Evolutionary conservation across 164 flowering plant species (phyloP), one percentile per base, ranked within the genome.

Genomic region (Nelumbo lutea): DNA sequence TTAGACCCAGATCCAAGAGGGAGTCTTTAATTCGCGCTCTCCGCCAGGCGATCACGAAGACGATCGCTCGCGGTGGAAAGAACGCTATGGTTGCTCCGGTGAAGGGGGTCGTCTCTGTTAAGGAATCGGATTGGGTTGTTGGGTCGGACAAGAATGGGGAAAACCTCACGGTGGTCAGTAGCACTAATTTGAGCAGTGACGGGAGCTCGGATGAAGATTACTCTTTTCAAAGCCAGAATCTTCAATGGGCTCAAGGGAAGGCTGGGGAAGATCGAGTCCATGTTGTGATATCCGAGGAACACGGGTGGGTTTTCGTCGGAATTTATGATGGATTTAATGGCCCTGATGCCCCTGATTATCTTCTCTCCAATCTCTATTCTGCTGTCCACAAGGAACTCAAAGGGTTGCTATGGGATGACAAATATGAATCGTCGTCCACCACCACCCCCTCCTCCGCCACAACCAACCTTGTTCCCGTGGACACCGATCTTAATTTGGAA

Each of bases 161-260:
- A 64, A 70, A 72, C 62, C 53, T 65, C 40, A 74, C 72, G 4
- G 55, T 70, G 4, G 55, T 66, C 39, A 81, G 72, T 52, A 67
- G 84, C 67, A 65, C 61, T 62, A 73, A 78, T 77, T 66, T 80
- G 77, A 88, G 89, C 44, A 72, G 85, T 47, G 78, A 79, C 8
- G 57, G 60, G 75, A 83, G 85, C 59, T 75, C 76, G 59, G 72
- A 72, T 13, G 83, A 80, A 59, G 83, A 79, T 10, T 80, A 75
- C 61, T 85, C 78, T 2, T 62, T 77, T 57, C 77, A 74, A 3
- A 81, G 84, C 57, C 84, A 79, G 71, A 88, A 83, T 78, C 75
- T 92, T 39, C 96, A 92, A 69, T 95, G 99, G 97, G 99, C 97
- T 0, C 96, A 91, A 53, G 97, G 97, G 51, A 91, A 85, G 61